Evolutionary conservation across 306 rosid genomes (phyloP), one percentile per base, ranked within the genome.

Genomic region (Dryas drummondii): DNA sequence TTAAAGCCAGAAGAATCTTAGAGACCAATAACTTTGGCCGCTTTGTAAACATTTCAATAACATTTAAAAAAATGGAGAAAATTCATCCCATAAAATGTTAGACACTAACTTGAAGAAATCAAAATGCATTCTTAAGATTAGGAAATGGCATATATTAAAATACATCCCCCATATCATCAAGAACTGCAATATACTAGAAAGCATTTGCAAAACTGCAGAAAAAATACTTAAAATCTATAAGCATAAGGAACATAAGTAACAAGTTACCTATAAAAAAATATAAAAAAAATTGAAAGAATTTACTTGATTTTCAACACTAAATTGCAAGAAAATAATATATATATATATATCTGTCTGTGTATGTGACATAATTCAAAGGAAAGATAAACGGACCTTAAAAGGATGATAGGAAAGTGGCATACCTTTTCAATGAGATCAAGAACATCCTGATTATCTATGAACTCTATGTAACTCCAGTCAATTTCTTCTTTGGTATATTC

Each of bases 381-480:
- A n/a, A 63, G 19, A 41, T 15, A 45, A 70, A 26, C 11, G 53
- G 17, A 17, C 50, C 75, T 54, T 22, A 22, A 48, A 57, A 5
- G 12, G 22, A 61, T 72, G 48, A 71, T 74, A 68, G 77, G 74
- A 79, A 60, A 86, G 42, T 77, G 56, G 50, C 85, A 47, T 66
- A 91, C 98, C 94, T 88, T 94, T 84, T 94, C 98, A 57, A 94
- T 77, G 82, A 94, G 98, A 84, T 94, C 96, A 83, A 94, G 98
- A 75, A 94, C 71, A 78, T 94, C 98, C 82, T 90, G 97, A 84
- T 94, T 94, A 83, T 94, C 98, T 48, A 94, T 80, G 13, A 94
- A 94, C 81, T 94, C 97, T 71, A 94, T 94, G 70, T 94, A 94
- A 83, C 98, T 94, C 98, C 98, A 94, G 68, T 94, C 78, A 71